Evolutionary conservation across 1,139 yeast genomes (phyloP), one percentile per base, ranked within the genome.

Genomic region (Magnusiomyces tetraspermus): DNA sequence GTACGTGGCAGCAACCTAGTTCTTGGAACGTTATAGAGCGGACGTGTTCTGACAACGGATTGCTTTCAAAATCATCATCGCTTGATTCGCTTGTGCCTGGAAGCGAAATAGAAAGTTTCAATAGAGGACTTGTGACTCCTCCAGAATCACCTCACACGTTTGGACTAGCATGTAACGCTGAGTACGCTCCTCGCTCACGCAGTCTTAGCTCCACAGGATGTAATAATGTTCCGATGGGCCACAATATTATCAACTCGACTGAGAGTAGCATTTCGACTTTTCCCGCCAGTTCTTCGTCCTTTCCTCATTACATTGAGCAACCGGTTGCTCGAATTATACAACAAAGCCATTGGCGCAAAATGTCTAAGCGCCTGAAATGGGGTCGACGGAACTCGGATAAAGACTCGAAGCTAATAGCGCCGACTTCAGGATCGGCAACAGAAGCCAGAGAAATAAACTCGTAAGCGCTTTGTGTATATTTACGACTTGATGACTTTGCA

Each of bases 311-410:
- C n/a, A n/a, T n/a, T n/a, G n/a, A n/a, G n/a, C n/a, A n/a, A n/a
- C n/a, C n/a, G n/a, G n/a, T n/a, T n/a, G n/a, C n/a, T n/a, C n/a
- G n/a, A n/a, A n/a, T n/a, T n/a, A n/a, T n/a, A n/a, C n/a, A 28
- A 6, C 33, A 46, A 36, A 51, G 51, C 40, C 53, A 53, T 38
- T 53, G 56, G 56, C 50, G 56, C 28, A 53, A 53, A 46, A 51
- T 53, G 56, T 53, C 56, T 11, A 52, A 53, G 40, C 52, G 54
- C 8, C 49, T 53, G 13, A 53, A 53, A 46, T 53, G 56, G 56
- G 40, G 40, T n/a, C 49, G 51, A 22, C 48, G 56, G 3, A 38
- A 33, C 36, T 33, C 51, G 24, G 55, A 50, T 26, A 51, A 52
- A 41, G 33, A 28, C 11, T 6, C 33, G 11, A 8, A 8, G 33